Percentiles rank a stretch among this genome's conserved stretches.
phyloP scores from a whole-genome alignment of 1,139 yeast genomes.

The Geotrichum klebahnii region DNA sequence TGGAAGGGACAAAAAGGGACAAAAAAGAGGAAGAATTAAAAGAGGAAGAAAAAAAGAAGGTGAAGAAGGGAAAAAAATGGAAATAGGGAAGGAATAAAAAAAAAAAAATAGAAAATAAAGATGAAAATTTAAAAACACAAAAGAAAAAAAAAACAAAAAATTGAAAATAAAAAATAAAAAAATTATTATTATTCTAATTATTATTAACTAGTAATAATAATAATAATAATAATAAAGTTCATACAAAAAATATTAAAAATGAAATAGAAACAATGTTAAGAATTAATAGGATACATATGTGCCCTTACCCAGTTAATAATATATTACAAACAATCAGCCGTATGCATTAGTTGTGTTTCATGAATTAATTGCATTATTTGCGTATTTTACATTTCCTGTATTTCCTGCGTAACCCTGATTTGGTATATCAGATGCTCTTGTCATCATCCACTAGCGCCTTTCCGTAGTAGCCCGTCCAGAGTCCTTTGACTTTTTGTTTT shows the following conservation, averaged over 20 bases:
- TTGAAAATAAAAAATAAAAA: too few species aligned
- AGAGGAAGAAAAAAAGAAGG: neutral
- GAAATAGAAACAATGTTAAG: neutral
- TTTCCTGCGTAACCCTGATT: neutral
- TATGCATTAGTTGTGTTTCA: too few species aligned
- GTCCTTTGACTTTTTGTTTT: neutral
- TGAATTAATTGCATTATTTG: neutral
- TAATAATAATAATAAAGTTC: too few species aligned
- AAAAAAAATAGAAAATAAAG: neutral
- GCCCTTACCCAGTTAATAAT: neutral
- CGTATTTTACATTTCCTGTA: neutral
- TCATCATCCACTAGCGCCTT: neutral
- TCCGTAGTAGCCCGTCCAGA: neutral
- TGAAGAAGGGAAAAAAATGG: neutral
- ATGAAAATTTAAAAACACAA: too few species aligned
- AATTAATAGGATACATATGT: neutral
- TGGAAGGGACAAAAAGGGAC: neutral
- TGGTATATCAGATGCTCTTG: neutral
- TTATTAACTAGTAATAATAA: too few species aligned
- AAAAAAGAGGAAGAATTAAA: neutral
- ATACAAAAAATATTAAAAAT: neutral
- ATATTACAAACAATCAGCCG: neutral
- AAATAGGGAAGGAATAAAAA: neutral
- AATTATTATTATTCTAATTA: too few species aligned
- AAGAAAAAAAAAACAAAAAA: too few species aligned